A percentile compares a stretch with the other conserved stretches of the same genome.
Evolutionary conservation across 306 rosid species (phyloP).

Genomic region (Begonia fuchsioides): DNA sequence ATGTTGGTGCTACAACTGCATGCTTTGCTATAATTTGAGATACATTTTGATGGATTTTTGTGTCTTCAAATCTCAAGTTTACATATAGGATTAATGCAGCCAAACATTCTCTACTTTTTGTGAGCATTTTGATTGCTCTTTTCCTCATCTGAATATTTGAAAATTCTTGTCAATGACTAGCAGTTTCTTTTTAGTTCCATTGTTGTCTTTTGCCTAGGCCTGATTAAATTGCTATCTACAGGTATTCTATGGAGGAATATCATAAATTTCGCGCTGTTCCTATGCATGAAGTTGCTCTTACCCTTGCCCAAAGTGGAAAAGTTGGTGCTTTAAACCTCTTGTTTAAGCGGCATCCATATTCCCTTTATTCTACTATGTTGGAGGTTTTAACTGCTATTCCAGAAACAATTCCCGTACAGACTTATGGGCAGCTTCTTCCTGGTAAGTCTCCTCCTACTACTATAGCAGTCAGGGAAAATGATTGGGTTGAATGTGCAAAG

Average conservation of each 20-base stretch:
- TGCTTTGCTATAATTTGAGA: no score
- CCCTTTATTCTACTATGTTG: constrained; percentile 55
- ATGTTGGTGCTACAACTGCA: no score
- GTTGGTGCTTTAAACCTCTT: constrained; percentile 84
- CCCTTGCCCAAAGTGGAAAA: constrained; percentile 86
- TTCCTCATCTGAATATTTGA: no score
- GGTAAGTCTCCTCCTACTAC: constrained; percentile 72
- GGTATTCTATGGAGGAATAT: constrained; percentile 96
- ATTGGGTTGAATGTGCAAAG: constrained; percentile 97
- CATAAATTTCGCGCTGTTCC: constrained; percentile 70
- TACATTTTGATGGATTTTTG: no score
- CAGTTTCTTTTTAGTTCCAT: constrained; percentile 9
- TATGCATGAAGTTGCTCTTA: constrained; percentile 53
- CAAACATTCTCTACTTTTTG: no score
- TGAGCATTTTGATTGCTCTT: no score
- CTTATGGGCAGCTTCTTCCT: constrained; percentile 88
- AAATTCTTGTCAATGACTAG: constrained; percentile 4
- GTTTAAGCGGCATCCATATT: constrained; percentile 86
- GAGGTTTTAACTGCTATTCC: constrained; percentile 78
- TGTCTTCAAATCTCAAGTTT: no score
- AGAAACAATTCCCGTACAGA: constrained; percentile 81
- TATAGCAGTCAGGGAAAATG: constrained; percentile 70
- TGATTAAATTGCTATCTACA: constrained; percentile 64
- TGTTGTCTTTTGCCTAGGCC: constrained; percentile 36
- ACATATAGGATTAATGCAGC: no score